Evolutionary conservation across 768 basidiomycete species (phyloP).

Genomic region (Erythrobasidium yunnanense): DNA sequence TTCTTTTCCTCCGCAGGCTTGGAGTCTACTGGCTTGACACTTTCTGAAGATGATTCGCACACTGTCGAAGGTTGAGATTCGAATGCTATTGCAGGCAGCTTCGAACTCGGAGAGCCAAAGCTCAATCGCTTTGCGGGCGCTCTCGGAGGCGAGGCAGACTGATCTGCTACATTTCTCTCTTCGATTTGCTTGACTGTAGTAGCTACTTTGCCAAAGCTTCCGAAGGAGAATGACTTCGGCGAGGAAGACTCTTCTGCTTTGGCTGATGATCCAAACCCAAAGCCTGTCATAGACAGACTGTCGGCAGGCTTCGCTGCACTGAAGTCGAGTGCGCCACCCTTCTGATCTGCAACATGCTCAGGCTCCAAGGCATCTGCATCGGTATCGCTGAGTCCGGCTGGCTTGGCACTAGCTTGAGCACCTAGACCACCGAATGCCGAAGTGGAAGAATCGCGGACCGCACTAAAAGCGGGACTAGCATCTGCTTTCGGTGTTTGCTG

Average conservation of each 20-base stretch:
- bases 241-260: not conserved
- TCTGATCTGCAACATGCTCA: not conserved
- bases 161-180: not conserved
- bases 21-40: not conserved
- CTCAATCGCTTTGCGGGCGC: not conserved
- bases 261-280: not conserved
- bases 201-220: not conserved
- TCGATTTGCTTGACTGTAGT: not conserved
- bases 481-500: not conserved
- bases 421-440: not conserved
- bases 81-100: too few species aligned
- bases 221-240: not conserved
- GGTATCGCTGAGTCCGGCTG: conserved; percentile 7
- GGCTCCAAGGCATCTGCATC: conserved; percentile 18
- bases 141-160: not conserved
- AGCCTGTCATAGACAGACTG: not conserved
- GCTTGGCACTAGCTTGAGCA: not conserved
- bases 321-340: conserved; percentile 19
- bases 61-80: not conserved
- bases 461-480: too few species aligned
- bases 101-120: not conserved
- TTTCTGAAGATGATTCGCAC: not conserved
- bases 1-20: not conserved
- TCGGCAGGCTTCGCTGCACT: not conserved
- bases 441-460: not conserved